A percentile compares a stretch with the other conserved stretches of the same genome.
phyloP scores from a whole-genome alignment of 371 early-diverging fungal genomes.

The Syncephalastrum racemosum region DNA sequence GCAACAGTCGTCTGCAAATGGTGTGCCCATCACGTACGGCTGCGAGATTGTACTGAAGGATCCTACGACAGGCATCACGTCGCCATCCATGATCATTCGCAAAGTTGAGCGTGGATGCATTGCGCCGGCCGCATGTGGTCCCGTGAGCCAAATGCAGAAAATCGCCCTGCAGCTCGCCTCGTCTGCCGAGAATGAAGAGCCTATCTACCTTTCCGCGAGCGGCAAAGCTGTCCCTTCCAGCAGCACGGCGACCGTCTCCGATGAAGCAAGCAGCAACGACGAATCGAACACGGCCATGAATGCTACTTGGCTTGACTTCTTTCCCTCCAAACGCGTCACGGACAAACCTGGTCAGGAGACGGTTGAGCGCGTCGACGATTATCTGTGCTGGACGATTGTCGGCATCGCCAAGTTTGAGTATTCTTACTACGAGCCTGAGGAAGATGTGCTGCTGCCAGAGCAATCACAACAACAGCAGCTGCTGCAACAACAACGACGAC shows the following conservation, averaged over 20 bases:
- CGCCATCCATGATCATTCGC: constrained; percentile 73
- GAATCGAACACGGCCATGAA: constrained; percentile 28
- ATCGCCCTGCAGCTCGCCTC: constrained; percentile 68
- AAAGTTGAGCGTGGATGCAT: constrained; percentile 78
- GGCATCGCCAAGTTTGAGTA: constrained; percentile 66
- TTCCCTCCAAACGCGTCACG: constrained; percentile 31
- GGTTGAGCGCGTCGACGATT: constrained; percentile 65
- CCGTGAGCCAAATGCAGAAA: constrained; percentile 87
- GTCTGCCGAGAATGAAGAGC: constrained; percentile 21
- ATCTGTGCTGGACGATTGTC: constrained; percentile 86
- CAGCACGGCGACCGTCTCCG: constrained; percentile 8
- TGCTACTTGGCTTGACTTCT: constrained; percentile 31
- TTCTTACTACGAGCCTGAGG: constrained; percentile 41
- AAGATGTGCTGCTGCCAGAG: background rate
- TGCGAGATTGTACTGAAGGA: constrained; percentile 71
- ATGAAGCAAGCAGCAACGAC: constrained; percentile 8
- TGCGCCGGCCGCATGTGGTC: constrained; percentile 65
- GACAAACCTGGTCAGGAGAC: constrained; percentile 17
- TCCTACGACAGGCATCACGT: constrained; percentile 60
- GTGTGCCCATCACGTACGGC: constrained; percentile 69
- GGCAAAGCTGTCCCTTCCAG: constrained; percentile 19
- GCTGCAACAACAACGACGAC: constrained; percentile 1
- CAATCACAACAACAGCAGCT: constrained; percentile 6
- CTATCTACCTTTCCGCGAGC: constrained; percentile 38
- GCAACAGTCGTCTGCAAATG: background rate